phyloP scores from a whole-genome alignment of 2,329 filamentous ascomycete genomes.

The Neophaeococcomyces aloes region DNA sequence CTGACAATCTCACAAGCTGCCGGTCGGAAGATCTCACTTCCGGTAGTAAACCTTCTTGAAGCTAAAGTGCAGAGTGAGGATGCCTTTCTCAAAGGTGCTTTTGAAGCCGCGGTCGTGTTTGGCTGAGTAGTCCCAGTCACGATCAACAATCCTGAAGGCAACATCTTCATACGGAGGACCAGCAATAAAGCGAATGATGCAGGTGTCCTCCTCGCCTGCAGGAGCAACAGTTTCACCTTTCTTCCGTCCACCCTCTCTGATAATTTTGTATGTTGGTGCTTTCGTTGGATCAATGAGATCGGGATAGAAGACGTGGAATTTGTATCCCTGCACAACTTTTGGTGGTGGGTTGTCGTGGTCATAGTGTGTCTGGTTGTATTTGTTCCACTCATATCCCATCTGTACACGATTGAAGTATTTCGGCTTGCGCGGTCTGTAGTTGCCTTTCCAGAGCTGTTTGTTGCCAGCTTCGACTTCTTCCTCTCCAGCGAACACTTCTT shows the following conservation, averaged over 20 bases:
- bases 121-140: slow-evolving; percentile 97
- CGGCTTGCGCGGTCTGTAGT: slow-evolving; percentile 82
- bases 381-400: slow-evolving; percentile 99
- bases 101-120: slow-evolving; percentile 90
- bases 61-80: slow-evolving; percentile 92
- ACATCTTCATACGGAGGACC: slow-evolving; percentile 95
- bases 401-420: slow-evolving; percentile 96
- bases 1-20: not conserved
- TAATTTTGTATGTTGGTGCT: slow-evolving; percentile 90
- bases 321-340: slow-evolving; percentile 97
- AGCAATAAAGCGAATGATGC: slow-evolving; percentile 88
- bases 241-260: slow-evolving; percentile 80
- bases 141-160: slow-evolving; percentile 93
- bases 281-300: slow-evolving; percentile 91
- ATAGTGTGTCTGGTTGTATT: slow-evolving; percentile 99
- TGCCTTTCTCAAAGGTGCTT: slow-evolving; percentile 96
- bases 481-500: slow-evolving; percentile 89
- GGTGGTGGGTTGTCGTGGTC: slow-evolving; percentile 96
- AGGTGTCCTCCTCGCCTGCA: slow-evolving; percentile 93
- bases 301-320: slow-evolving; percentile 99
- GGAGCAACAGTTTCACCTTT: slow-evolving; percentile 86
- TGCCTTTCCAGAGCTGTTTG: slow-evolving; percentile 54
- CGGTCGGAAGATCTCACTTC: slow-evolving; percentile 28
- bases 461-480: slow-evolving; percentile 56
- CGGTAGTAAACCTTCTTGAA: slow-evolving; percentile 74